Evolutionary conservation across 1,284 basidiomycete genomes (phyloP).

Genomic region (Austroboletus novae-zelandiae): DNA sequence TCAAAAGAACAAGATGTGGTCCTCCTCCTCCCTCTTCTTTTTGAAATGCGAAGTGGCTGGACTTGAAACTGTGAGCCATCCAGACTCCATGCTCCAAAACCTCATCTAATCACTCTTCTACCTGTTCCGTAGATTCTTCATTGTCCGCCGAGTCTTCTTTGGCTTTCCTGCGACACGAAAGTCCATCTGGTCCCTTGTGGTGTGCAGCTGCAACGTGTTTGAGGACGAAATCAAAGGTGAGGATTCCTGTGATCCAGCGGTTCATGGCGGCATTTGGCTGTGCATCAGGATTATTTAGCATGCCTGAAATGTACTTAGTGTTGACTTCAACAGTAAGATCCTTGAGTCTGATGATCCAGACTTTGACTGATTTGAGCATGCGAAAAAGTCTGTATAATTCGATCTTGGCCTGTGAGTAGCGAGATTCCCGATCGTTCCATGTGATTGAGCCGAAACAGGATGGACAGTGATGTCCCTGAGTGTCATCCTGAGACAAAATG

Average conservation of each 20-base stretch:
- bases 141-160: not conserved
- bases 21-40: too few species aligned
- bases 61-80: too few species aligned
- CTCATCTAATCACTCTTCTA: not conserved
- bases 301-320: not conserved
- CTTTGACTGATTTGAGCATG: slow-evolving; percentile 3
- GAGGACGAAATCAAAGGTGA: slow-evolving; percentile 35
- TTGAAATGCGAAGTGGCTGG: too few species aligned
- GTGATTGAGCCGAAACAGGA: slow-evolving; percentile 37
- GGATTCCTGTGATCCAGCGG: slow-evolving; percentile 39
- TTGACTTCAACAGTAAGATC: not conserved
- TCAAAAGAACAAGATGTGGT: too few species aligned
- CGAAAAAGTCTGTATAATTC: slow-evolving; percentile 41
- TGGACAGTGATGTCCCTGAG: slow-evolving; percentile 13
- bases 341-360: not conserved
- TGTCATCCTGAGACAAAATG: slow-evolving; percentile 32
- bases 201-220: not conserved
- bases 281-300: slow-evolving; percentile 1
- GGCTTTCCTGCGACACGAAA: not conserved
- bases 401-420: slow-evolving; percentile 42
- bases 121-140: not conserved
- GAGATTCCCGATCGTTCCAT: slow-evolving; percentile 34
- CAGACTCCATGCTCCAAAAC: too few species aligned
- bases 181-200: not conserved
- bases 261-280: slow-evolving; percentile 37